Evolutionary conservation across 2,329 filamentous ascomycete genomes (phyloP).

Genomic region (Pseudophaeomoniella oleicola): DNA sequence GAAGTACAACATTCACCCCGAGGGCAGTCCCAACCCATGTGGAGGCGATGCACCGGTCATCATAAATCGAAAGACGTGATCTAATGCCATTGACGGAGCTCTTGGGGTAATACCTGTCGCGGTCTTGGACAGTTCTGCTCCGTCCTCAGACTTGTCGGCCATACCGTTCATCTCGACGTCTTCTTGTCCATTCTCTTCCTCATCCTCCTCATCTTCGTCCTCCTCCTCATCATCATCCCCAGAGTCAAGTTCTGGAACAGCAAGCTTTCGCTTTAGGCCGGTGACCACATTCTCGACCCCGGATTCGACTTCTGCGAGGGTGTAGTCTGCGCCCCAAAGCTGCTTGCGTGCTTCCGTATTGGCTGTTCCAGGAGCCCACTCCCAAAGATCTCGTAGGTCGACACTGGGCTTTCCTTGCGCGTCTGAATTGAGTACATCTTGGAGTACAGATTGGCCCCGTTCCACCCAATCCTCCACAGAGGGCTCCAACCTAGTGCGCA

Average conservation of each 20-base stretch:
- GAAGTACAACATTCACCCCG: too few relatives aligned
- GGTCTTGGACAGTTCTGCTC: slow-evolving; percentile 12
- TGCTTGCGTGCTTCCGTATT: slow-evolving; percentile 28
- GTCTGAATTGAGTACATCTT: slow-evolving; percentile 8
- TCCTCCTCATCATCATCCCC: slow-evolving; percentile 39
- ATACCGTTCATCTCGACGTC: slow-evolving; percentile 27
- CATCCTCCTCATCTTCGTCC: slow-evolving; percentile 35
- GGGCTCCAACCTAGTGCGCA: slow-evolving; percentile 74
- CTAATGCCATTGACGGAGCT: slow-evolving; percentile 23
- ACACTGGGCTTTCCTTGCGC: slow-evolving; percentile 22
- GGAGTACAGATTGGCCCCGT: slow-evolving; percentile 39
- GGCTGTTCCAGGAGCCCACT: slow-evolving; percentile 35
- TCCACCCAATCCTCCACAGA: slow-evolving; percentile 60
- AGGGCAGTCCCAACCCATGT: too few relatives aligned
- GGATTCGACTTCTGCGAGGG: slow-evolving; percentile 50
- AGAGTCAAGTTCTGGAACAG: slow-evolving; percentile 34
- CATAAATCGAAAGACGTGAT: slow-evolving; percentile 35
- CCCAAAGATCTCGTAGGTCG: slow-evolving; percentile 47
- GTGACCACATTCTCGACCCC: slow-evolving; percentile 60
- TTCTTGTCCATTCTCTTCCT: slow-evolving; percentile 23
- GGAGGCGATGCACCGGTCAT: slow-evolving; percentile 28
- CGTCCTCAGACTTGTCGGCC: slow-evolving; percentile 17
- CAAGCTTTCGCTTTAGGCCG: slow-evolving; percentile 45
- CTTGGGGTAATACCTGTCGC: slow-evolving; percentile 12
- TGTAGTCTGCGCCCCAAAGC: slow-evolving; percentile 53